phyloP scores from a whole-genome alignment of 345 rosid genomes.

The Combretum micranthum region DNA sequence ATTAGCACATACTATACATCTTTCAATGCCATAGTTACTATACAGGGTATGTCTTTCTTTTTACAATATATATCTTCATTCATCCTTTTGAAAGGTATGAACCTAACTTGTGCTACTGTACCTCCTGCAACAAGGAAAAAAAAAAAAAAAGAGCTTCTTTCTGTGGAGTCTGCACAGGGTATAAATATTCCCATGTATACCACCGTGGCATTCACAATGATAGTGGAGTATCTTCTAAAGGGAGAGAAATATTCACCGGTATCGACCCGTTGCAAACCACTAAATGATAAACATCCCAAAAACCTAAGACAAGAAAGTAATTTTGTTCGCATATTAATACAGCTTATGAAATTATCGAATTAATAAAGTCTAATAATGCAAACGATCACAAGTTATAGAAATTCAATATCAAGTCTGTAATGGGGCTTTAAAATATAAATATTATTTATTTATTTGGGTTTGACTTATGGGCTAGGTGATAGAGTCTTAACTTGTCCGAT shows the following conservation, averaged over 20 bases:
- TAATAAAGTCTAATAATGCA: no score
- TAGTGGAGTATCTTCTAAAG: constrained; percentile 47
- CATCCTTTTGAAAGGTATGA: background rate
- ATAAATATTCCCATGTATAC: constrained; percentile 81
- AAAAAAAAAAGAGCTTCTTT: constrained; percentile 49
- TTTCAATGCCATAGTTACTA: constrained; percentile 43
- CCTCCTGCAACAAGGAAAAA: constrained; percentile 1
- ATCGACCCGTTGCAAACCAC: no score
- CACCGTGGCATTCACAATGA: constrained; percentile 63
- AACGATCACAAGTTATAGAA: no score
- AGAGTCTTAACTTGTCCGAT: no score
- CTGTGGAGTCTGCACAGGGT: constrained; percentile 74
- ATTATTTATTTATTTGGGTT: no score
- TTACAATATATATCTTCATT: background rate
- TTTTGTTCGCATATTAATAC: no score
- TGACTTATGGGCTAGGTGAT: no score
- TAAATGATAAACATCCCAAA: no score
- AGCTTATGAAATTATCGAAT: no score
- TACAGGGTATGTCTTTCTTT: constrained; percentile 16
- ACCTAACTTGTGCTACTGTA: constrained; percentile 2
- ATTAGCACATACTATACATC: constrained; percentile 39
- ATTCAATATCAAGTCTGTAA: no score
- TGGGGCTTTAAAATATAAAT: no score
- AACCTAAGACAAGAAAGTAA: no score
- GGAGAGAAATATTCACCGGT: constrained; percentile 51